Percentiles rank a stretch among this genome's conserved stretches.
These are phyloP conservation scores for Fonsecaea pedrosoi DNA, from an alignment of 2,329 filamentous ascomycete species.

Conservation along the genomic window DNA sequence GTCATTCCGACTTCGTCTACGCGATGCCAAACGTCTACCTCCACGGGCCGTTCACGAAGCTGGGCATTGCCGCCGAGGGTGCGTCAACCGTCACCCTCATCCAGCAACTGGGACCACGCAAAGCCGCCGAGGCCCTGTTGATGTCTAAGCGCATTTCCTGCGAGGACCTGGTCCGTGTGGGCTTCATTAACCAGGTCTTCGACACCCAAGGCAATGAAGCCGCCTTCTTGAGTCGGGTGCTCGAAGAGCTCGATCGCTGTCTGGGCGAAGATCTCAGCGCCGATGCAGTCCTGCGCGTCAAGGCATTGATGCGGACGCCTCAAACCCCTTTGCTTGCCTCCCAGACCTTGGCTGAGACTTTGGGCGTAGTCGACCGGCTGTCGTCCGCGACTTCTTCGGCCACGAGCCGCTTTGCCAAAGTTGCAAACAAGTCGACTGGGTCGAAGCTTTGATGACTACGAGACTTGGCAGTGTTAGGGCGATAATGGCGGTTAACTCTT, in stretches of 20 bases:
- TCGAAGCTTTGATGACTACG: too few relatives aligned
- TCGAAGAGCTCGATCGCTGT: conserved; percentile 81
- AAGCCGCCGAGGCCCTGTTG: conserved; percentile 60
- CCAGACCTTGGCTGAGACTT: too few relatives aligned
- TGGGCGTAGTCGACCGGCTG: too few relatives aligned
- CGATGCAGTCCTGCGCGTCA: conserved; percentile 80
- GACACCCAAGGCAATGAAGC: conserved; percentile 58
- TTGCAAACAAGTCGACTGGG: too few relatives aligned
- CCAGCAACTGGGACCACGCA: conserved; percentile 56
- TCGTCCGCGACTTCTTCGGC: too few relatives aligned
- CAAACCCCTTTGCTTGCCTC: too few relatives aligned
- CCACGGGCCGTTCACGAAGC: conserved; percentile 56
- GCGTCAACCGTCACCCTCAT: conserved; percentile 55
- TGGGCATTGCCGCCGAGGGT: conserved; percentile 57
- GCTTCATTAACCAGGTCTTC: conserved; percentile 57
- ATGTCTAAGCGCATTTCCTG: conserved; percentile 54
- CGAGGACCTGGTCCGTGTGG: conserved; percentile 52
- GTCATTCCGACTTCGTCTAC: conserved; percentile 57
- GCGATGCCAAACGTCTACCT: conserved; percentile 54
- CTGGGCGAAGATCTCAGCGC: conserved; percentile 79
- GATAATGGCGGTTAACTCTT: too few relatives aligned
- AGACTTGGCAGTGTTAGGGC: too few relatives aligned
- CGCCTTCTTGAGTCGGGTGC: conserved; percentile 72
- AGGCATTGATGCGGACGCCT: conserved; percentile 68
- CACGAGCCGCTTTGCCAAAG: too few relatives aligned